Evolutionary conservation across 1,139 yeast species (phyloP), one percentile per base, ranked within the genome.

Genomic region (Hemisphaericaspora lyxosophila): DNA sequence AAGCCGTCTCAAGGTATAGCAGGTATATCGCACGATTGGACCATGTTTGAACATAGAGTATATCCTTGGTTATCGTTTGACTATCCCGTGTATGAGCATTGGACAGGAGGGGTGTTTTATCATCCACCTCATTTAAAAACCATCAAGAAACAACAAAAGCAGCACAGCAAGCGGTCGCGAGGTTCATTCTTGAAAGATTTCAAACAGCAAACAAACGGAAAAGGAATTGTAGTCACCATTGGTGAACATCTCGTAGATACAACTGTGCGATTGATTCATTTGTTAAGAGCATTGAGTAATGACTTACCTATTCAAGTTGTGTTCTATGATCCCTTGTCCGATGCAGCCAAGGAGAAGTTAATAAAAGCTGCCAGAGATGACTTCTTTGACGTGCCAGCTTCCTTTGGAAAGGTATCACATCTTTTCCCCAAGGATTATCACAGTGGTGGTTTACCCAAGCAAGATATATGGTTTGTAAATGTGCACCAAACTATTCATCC

Each of bases 291-390:
- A 2, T 54, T 70, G 27, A 62, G 66, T 31, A 78, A 75, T 45
- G 58, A 60, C 20, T 60, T 68, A 18, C 85, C 85, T 1, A 67
- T 80, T 40, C 81, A 80, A 57, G 64, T 80, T 26, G 67, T 80
- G 11, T 73, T 75, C 45, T 68, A 67, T 37, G 74, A 59, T 34
- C 46, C 50, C 7, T 46, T 64, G 11, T 43, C 55, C 5, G 43
- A 42, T n/a, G 56, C 50, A 4, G 48, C 62, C 9, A 63, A 59
- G 38, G 31, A 37, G 7, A 49, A 35, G 42, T 50, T 64, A 17
- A 57, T 53, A 9, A 48, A 51, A 17, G 70, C 69, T 11, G 70
- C 69, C 12, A 45, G 60, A 36, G 57, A 55, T 30, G 50, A 50
- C 22, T 50, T 59, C 41, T 35, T 49, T 1, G 53, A 53, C 26